Evolutionary conservation across 352 stramenopile species (phyloP).

Genomic region (Lagenidium sp.): DNA sequence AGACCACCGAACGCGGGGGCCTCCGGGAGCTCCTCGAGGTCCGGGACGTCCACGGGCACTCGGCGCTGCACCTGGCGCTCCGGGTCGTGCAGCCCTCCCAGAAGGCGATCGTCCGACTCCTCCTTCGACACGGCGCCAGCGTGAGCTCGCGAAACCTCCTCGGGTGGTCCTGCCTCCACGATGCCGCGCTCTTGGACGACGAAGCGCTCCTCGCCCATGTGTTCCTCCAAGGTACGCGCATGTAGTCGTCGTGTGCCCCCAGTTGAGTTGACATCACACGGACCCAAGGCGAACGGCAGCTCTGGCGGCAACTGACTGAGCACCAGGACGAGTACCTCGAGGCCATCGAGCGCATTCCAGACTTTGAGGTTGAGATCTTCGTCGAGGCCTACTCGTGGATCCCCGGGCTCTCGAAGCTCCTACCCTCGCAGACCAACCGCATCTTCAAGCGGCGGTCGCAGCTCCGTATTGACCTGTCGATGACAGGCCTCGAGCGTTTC

Average conservation of each 20-base stretch:
- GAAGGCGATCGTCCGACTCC: constrained; percentile 40
- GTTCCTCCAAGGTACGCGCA: constrained; percentile 30
- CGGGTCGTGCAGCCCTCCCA: constrained; percentile 55
- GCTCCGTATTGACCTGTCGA: constrained; percentile 54
- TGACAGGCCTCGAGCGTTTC: constrained; percentile 69
- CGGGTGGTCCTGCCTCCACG: constrained; percentile 72
- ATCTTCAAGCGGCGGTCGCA: constrained; percentile 64
- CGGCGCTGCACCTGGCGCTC: constrained; percentile 61
- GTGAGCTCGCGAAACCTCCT: constrained; percentile 24
- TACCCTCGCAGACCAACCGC: constrained; percentile 65
- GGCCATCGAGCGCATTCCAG: constrained; percentile 53
- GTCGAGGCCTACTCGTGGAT: constrained; percentile 77
- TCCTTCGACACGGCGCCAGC: constrained; percentile 36
- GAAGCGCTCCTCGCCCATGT: constrained; percentile 63
- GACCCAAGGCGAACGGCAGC: constrained; percentile 45
- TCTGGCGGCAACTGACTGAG: constrained; percentile 30
- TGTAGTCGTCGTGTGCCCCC: too few relatives aligned
- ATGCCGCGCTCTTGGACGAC: constrained; percentile 65
- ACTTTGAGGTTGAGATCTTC: constrained; percentile 79
- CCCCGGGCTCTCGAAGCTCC: constrained; percentile 63
- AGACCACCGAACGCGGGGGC: background rate
- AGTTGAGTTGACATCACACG: background rate
- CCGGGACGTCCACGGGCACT: constrained; percentile 56
- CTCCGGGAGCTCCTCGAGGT: constrained; percentile 23
- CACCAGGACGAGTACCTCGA: constrained; percentile 47